Percentiles rank a stretch among this genome's conserved stretches.
phyloP scores from a whole-genome alignment of 352 stramenopile genomes.

The Lagenidium sp. region DNA sequence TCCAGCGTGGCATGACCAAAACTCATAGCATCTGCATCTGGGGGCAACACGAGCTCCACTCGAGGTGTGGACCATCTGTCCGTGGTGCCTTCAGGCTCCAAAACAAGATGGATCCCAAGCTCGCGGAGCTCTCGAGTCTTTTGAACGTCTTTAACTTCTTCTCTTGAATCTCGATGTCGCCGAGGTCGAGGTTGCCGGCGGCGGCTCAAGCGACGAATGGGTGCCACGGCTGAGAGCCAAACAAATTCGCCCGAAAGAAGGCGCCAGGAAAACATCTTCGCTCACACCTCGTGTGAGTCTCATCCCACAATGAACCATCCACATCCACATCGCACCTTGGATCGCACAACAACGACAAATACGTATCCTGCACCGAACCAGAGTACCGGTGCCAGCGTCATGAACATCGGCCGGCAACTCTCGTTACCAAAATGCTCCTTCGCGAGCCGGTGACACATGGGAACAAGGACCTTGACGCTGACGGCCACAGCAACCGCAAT shows the following conservation, averaged over 20 bases:
- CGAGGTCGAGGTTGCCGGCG: constrained; percentile 1
- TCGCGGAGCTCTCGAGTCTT: constrained; percentile 25
- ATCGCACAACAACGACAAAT: constrained; percentile 31
- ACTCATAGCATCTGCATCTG: constrained; percentile 28
- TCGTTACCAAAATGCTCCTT: constrained; percentile 18
- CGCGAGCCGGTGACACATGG: constrained; percentile 12
- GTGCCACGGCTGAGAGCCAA: constrained; percentile 15
- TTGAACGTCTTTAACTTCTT: constrained; percentile 9
- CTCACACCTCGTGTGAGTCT: neutral
- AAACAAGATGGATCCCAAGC: constrained; percentile 29
- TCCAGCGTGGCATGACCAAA: constrained; percentile 39
- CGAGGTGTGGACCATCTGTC: constrained; percentile 16
- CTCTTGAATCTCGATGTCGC: neutral
- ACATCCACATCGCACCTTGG: constrained; percentile 15
- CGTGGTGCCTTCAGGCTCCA: constrained; percentile 7
- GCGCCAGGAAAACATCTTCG: constrained; percentile 42
- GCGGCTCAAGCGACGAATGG: constrained; percentile 11
- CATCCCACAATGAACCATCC: neutral
- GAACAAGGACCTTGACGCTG: constrained; percentile 11
- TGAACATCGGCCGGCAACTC: constrained; percentile 18
- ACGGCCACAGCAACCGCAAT: constrained; percentile 6
- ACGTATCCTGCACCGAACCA: constrained; percentile 52
- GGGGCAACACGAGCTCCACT: constrained; percentile 24
- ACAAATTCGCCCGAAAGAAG: constrained; percentile 33
- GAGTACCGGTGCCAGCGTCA: constrained; percentile 28